phyloP scores from a whole-genome alignment of 2,329 filamentous ascomycete species.

The Aureobasidium mangrovei region DNA sequence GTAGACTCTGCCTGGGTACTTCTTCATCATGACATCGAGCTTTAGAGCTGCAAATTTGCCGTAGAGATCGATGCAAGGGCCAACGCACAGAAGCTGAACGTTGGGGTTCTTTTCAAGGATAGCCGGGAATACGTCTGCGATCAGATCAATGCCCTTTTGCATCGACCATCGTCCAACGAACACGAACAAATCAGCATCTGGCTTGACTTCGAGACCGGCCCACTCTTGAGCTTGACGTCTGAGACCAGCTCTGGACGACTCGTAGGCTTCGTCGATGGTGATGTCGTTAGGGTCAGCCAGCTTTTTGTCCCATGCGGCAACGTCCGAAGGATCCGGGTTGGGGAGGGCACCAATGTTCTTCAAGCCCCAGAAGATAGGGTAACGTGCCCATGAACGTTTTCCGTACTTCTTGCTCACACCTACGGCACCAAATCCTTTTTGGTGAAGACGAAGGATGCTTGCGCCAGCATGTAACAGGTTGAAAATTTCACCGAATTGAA shows the following conservation, averaged over 20 bases:
- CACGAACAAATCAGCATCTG: slow-evolving; percentile 56
- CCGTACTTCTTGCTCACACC: slow-evolving; percentile 62
- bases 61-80: slow-evolving; percentile 59
- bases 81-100: slow-evolving; percentile 54
- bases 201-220: slow-evolving; percentile 54
- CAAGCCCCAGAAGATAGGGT: slow-evolving; percentile 61
- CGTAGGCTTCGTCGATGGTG: slow-evolving; percentile 46
- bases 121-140: slow-evolving; percentile 57
- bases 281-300: slow-evolving; percentile 43
- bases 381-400: slow-evolving; percentile 55
- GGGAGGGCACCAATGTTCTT: slow-evolving; percentile 54
- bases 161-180: slow-evolving; percentile 62
- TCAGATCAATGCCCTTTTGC: slow-evolving; percentile 61
- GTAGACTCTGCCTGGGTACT: slow-evolving; percentile 56
- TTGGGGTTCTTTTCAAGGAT: slow-evolving; percentile 52
- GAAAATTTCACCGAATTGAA: slow-evolving; percentile 61
- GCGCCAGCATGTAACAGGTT: slow-evolving; percentile 59
- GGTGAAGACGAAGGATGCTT: slow-evolving; percentile 57
- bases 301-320: slow-evolving; percentile 51
- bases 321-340: slow-evolving; percentile 58
- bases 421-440: slow-evolving; percentile 59
- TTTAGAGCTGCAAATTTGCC: slow-evolving; percentile 60
- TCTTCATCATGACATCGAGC: slow-evolving; percentile 54
- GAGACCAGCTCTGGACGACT: slow-evolving; percentile 44
- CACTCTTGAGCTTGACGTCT: slow-evolving; percentile 57